Conservation (phyloP, 495 filamentous ascomycete species). For the Penicillium malachiteum region DNA sequence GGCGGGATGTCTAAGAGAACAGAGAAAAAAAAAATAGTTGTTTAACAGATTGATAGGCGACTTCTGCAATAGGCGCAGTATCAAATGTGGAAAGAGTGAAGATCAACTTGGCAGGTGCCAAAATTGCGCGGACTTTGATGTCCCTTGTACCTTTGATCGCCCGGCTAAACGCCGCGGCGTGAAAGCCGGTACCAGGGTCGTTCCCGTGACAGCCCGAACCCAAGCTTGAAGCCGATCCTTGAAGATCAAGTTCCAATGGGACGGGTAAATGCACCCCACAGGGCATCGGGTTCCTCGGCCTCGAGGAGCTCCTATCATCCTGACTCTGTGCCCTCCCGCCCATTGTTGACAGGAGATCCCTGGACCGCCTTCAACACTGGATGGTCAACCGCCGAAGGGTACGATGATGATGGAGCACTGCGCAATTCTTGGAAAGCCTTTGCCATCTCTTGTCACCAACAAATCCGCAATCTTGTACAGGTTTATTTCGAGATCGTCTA, state of each 20-base stretch:
- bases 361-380: slow-evolving; percentile 24
- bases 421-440: slow-evolving; percentile 35
- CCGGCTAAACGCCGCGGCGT: slow-evolving; percentile 66
- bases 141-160: slow-evolving; percentile 72
- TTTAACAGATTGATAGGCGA: slow-evolving; percentile 20
- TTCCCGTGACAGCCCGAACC: slow-evolving; percentile 11
- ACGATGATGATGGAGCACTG: slow-evolving; percentile 26
- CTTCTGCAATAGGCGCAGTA: slow-evolving; percentile 36
- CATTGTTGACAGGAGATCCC: slow-evolving; percentile 20
- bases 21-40: neutral
- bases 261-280: slow-evolving; percentile 5
- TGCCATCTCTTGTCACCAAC: slow-evolving; percentile 28
- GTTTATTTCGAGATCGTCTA: slow-evolving; percentile 47
- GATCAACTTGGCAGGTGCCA: slow-evolving; percentile 29
- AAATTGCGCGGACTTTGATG: slow-evolving; percentile 62
- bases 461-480: slow-evolving; percentile 35
- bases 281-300: slow-evolving; percentile 17
- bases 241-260: slow-evolving; percentile 2
- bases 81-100: slow-evolving; percentile 26
- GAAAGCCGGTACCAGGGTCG: slow-evolving; percentile 23
- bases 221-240: neutral
- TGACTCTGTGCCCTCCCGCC: slow-evolving; percentile 12
- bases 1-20: neutral
- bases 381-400: slow-evolving; percentile 21
- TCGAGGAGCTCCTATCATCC: slow-evolving; percentile 22